Conservation (phyloP, 139 green algal genomes). For the Zygnema cylindricum region DNA sequence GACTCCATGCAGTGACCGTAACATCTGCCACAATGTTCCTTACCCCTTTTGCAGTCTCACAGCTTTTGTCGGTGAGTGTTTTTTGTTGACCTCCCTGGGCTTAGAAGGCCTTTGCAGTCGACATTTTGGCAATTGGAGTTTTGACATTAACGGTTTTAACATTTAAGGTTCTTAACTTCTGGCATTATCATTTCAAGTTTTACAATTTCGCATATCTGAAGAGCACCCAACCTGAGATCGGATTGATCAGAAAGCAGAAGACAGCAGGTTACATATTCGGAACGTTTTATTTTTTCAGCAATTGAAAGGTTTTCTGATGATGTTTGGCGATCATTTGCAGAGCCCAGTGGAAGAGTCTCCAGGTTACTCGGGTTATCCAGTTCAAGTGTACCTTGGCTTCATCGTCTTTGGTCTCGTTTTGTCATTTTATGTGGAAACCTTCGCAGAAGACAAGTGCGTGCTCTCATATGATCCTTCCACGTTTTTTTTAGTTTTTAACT, state of each 20-base stretch:
- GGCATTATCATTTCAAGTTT: too few relatives aligned
- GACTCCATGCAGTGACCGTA: conserved; percentile 38
- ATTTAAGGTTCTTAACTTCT: not conserved
- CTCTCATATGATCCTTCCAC: not conserved
- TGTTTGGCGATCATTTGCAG: too few relatives aligned
- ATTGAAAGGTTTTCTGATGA: too few relatives aligned
- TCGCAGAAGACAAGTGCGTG: conserved; percentile 41
- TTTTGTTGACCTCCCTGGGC: not conserved
- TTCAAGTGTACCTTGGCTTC: conserved; percentile 16
- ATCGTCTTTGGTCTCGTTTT: conserved; percentile 48
- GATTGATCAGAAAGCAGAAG: not conserved
- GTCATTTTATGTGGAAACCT: conserved; percentile 39
- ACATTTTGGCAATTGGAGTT: not conserved
- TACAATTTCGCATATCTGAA: too few relatives aligned
- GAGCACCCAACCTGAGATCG: too few relatives aligned
- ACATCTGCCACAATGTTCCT: conserved; percentile 35
- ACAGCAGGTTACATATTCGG: too few relatives aligned
- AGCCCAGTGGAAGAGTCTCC: not conserved
- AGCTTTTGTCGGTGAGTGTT: conserved; percentile 31
- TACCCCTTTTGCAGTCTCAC: conserved; percentile 16
- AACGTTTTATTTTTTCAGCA: too few relatives aligned
- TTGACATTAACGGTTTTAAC: not conserved
- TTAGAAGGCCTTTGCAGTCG: not conserved
- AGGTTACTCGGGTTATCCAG: not conserved
- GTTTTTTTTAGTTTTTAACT: not conserved